A percentile compares a stretch with the other conserved stretches of the same genome.
These are phyloP conservation scores for Phytopythium boreale DNA, from an alignment of 352 stramenopile genomes.

Conservation along the genomic window DNA sequence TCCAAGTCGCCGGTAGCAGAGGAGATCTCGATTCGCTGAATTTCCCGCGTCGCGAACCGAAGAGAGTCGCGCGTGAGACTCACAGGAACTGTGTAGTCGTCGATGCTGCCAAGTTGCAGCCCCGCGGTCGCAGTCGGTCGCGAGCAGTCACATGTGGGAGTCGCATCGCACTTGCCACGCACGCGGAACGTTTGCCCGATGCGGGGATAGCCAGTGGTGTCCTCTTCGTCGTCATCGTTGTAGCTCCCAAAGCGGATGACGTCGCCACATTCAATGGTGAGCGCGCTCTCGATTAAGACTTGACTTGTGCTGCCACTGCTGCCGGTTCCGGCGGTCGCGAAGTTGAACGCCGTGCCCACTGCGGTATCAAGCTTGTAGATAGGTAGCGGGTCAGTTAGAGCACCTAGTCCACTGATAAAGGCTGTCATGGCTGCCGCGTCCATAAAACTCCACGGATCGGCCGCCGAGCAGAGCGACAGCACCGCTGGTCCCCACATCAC, in stretches of 20 bases:
- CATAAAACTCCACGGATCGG: constrained; percentile 50
- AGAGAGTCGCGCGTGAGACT: constrained; percentile 36
- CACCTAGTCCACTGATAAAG: constrained; percentile 29
- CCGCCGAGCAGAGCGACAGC: constrained; percentile 50
- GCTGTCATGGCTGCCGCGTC: constrained; percentile 17
- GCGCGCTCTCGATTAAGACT: constrained; percentile 24
- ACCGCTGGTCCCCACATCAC: constrained; percentile 68
- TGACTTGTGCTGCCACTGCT: constrained; percentile 28
- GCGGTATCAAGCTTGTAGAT: constrained; percentile 57
- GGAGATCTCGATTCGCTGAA: constrained; percentile 61
- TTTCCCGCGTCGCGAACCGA: constrained; percentile 53
- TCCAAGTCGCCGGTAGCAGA: constrained; percentile 27
- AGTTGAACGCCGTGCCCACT: constrained; percentile 35
- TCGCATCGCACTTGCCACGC: constrained; percentile 44
- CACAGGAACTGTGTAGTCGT: constrained; percentile 31
- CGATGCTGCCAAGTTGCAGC: constrained; percentile 45
- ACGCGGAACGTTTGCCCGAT: constrained; percentile 51
- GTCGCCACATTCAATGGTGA: constrained; percentile 62
- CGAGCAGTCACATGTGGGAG: constrained; percentile 40
- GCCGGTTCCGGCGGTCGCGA: constrained; percentile 20
- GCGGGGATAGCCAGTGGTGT: neutral
- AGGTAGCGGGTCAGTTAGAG: constrained; percentile 39
- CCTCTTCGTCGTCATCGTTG: constrained; percentile 9
- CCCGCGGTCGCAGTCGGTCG: constrained; percentile 16
- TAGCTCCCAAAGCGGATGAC: constrained; percentile 60